Conservation (phyloP, 2,329 filamentous ascomycete genomes). For the Akanthomyces dipterigenus region DNA sequence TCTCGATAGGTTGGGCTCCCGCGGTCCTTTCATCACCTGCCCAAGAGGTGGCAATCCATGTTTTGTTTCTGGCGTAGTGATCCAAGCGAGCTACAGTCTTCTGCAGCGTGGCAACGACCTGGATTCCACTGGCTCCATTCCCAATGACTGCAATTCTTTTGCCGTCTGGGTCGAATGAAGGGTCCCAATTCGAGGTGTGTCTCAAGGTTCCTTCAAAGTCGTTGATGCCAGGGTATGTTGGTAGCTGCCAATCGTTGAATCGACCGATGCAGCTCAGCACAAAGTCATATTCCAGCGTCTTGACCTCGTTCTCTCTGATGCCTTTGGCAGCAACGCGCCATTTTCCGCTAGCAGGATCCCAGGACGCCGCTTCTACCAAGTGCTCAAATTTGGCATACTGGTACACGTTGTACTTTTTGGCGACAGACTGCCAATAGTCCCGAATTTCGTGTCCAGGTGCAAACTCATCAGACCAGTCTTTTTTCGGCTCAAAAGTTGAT, state of each 20-base stretch:
- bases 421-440: conserved; percentile 58
- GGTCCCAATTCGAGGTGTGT: conserved; percentile 56
- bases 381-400: conserved; percentile 48
- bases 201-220: conserved; percentile 49
- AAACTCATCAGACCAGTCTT: conserved; percentile 62
- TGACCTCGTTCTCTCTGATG: conserved; percentile 22
- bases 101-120: conserved; percentile 48
- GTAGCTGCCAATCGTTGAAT: conserved; percentile 60
- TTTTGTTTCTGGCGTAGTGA: conserved; percentile 58
- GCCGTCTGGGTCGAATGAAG: conserved; percentile 38
- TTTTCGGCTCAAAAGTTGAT: conserved; percentile 59
- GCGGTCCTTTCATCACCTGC: conserved; percentile 48
- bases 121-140: conserved; percentile 46
- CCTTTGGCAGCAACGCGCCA: conserved; percentile 36
- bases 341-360: conserved; percentile 43
- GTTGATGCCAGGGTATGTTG: conserved; percentile 51
- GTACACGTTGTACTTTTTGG: conserved; percentile 59
- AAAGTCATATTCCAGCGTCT: conserved; percentile 48
- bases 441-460: conserved; percentile 60
- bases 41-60: conserved; percentile 62
- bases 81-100: conserved; percentile 44
- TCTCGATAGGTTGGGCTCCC: conserved; percentile 46
- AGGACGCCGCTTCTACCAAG: conserved; percentile 48
- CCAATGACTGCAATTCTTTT: conserved; percentile 47
- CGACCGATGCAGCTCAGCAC: conserved; percentile 57